These are phyloP conservation scores for Earliella scabrosa DNA, from an alignment of 1,284 basidiomycete genomes.

Conservation along the genomic window DNA sequence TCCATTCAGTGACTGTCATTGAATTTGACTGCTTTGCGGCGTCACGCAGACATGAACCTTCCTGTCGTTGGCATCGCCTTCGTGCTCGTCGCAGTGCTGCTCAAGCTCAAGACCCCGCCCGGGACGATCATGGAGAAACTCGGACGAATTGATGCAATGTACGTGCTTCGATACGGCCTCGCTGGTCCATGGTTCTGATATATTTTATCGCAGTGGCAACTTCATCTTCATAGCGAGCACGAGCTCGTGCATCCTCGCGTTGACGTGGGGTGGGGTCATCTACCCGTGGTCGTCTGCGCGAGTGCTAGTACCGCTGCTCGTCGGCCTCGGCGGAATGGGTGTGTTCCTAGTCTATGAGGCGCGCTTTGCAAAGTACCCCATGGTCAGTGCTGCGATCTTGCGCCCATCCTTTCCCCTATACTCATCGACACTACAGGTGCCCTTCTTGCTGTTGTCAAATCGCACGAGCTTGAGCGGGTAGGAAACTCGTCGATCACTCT, in stretches of 20 bases:
- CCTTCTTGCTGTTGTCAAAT: constrained; percentile 30
- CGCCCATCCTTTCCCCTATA: constrained; percentile 11
- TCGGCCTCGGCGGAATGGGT: constrained; percentile 19
- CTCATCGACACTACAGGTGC: constrained; percentile 27
- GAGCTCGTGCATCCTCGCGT: constrained; percentile 17
- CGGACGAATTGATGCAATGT: constrained; percentile 16
- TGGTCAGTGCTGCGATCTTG: neutral
- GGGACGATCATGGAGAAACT: constrained; percentile 9
- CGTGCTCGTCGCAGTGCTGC: constrained; percentile 8
- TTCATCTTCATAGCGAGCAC: constrained; percentile 22
- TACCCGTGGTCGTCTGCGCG: constrained; percentile 23
- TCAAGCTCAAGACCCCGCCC: constrained; percentile 9
- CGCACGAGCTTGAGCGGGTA: constrained; percentile 38
- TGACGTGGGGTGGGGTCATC: constrained; percentile 29
- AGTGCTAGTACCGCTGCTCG: constrained; percentile 26
- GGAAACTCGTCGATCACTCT: neutral
- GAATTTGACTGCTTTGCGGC: neutral
- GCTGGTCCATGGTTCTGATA: neutral
- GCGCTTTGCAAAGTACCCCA: neutral
- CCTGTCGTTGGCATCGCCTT: constrained; percentile 16
- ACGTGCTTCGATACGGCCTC: neutral
- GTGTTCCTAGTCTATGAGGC: constrained; percentile 26
- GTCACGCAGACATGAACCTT: constrained; percentile 19
- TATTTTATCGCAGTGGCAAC: constrained; percentile 20
- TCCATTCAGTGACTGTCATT: neutral